phyloP scores from a whole-genome alignment of 2,329 filamentous ascomycete genomes.

The Trichophyton simii region DNA sequence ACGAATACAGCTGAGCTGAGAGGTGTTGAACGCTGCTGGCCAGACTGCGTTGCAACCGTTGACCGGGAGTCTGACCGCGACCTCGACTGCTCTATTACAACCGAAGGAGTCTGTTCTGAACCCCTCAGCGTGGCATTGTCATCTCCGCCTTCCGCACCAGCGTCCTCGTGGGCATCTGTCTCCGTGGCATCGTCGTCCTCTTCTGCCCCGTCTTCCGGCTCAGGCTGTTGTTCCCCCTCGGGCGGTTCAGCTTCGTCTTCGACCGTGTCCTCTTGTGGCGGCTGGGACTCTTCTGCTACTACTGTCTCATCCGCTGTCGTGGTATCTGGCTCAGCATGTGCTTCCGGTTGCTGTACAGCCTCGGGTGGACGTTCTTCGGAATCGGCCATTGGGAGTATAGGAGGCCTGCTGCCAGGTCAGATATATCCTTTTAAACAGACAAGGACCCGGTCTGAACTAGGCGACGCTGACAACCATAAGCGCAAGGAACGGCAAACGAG shows the following conservation, averaged over 20 bases:
- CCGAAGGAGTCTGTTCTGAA: background rate
- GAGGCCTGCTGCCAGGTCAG: background rate
- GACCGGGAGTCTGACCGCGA: slow-evolving; percentile 49
- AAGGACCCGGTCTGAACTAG: slow-evolving; percentile 9
- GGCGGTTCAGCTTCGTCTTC: background rate
- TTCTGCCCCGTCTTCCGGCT: background rate
- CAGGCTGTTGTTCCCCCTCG: background rate
- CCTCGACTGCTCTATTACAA: background rate
- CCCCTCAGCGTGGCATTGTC: background rate
- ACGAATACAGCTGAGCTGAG: slow-evolving; percentile 96
- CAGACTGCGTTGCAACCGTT: slow-evolving; percentile 41
- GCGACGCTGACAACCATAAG: background rate
- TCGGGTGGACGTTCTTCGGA: slow-evolving; percentile 5
- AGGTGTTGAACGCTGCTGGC: slow-evolving; percentile 45
- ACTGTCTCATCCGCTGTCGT: background rate
- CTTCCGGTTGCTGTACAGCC: slow-evolving; percentile 3
- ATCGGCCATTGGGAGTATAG: slow-evolving; percentile 12
- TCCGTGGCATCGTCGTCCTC: background rate
- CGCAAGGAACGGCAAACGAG: background rate
- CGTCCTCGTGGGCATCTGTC: background rate
- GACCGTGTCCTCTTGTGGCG: background rate
- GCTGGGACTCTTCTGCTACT: background rate
- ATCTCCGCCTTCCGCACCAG: background rate
- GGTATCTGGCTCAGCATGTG: background rate
- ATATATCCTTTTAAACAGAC: background rate